Conservation (phyloP, 768 basidiomycete genomes). For the Phlebiopsis flavidoalba region DNA sequence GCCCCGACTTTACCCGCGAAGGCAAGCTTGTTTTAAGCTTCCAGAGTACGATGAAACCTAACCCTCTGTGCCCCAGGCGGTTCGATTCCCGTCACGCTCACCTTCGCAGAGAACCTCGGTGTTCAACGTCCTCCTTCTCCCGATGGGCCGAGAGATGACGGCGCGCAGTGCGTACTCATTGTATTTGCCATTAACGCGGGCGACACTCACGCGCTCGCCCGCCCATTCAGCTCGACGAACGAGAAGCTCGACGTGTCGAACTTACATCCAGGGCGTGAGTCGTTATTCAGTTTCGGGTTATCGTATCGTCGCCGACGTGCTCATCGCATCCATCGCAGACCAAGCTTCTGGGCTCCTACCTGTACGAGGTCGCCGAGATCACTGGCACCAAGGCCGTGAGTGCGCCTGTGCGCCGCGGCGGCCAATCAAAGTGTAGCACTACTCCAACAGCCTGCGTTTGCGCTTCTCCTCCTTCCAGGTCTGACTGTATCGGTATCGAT, state of each 20-base stretch:
- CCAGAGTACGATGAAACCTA: not conserved
- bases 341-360: conserved; percentile 74
- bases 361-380: conserved; percentile 56
- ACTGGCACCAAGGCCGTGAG: conserved; percentile 13
- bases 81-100: conserved; percentile 89
- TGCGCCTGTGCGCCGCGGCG: no score
- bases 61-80: conserved; percentile 39
- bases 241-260: conserved; percentile 92
- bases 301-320: not conserved
- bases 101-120: conserved; percentile 83
- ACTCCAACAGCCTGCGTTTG: not conserved
- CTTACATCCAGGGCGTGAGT: conserved; percentile 78
- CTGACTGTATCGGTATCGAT: conserved; percentile 1
- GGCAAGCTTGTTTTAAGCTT: conserved; percentile 22
- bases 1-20: conserved; percentile 82
- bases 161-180: conserved; percentile 66
- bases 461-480: not conserved
- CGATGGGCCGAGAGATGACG: conserved; percentile 96
- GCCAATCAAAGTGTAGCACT: not conserved
- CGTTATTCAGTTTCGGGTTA: not conserved
- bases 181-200: not conserved
- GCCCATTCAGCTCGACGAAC: conserved; percentile 66
- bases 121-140: conserved; percentile 86
- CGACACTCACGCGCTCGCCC: not conserved
- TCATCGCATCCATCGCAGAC: conserved; percentile 34